Conservation (phyloP, 1,139 yeast genomes). For the Pichiaceae sp. region DNA sequence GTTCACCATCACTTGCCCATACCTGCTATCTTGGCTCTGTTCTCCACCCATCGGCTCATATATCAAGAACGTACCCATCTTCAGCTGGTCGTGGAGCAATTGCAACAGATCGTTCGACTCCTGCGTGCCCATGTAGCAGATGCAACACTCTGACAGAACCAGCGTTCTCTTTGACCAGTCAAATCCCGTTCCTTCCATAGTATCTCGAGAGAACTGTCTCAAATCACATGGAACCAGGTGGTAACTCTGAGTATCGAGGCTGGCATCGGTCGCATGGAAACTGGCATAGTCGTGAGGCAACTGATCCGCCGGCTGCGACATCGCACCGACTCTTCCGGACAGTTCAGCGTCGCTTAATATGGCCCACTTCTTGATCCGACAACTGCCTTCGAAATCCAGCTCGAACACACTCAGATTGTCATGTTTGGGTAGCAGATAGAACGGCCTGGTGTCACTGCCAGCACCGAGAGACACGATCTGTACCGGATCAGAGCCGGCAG, state of each 20-base stretch:
- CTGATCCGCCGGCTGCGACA: not conserved
- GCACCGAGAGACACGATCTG: conserved; percentile 85
- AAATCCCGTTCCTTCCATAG: not conserved
- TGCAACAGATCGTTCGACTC: conserved; percentile 46
- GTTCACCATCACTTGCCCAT: conserved; percentile 75
- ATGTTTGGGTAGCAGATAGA: conserved; percentile 33
- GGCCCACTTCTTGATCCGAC: conserved; percentile 49
- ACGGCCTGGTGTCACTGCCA: conserved; percentile 89
- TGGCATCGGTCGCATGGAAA: conserved; percentile 16
- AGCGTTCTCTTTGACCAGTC: conserved; percentile 50
- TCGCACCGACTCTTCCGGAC: conserved; percentile 9
- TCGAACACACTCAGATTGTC: conserved; percentile 48
- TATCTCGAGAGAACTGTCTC: conserved; percentile 24
- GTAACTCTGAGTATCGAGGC: conserved; percentile 38
- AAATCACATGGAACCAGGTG: conserved; percentile 51
- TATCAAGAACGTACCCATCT: conserved; percentile 37
- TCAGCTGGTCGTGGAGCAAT: conserved; percentile 27
- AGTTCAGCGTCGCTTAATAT: conserved; percentile 30
- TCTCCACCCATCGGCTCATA: conserved; percentile 78
- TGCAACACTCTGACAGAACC: conserved; percentile 78
- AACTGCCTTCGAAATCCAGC: conserved; percentile 64
- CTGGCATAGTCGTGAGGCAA: conserved; percentile 13
- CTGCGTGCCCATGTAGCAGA: conserved; percentile 66
- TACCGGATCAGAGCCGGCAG: conserved; percentile 19
- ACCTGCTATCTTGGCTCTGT: conserved; percentile 24